These are phyloP conservation scores for Plasmopara viticola DNA, from an alignment of 352 stramenopile species.

Conservation along the genomic window DNA sequence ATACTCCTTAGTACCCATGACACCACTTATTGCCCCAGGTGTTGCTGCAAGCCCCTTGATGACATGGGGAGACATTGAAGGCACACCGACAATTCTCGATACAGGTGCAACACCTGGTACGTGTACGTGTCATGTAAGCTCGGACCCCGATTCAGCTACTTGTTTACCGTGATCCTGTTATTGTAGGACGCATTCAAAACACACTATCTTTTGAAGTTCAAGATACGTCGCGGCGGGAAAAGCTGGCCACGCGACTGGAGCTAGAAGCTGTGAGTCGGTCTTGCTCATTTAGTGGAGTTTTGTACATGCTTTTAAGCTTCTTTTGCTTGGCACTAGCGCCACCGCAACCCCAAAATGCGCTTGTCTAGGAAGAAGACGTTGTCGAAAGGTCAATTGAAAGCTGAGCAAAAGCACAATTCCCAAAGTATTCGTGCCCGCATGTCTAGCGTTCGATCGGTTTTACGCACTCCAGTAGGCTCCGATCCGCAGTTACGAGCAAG, in stretches of 20 bases:
- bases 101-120: constrained; percentile 35
- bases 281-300: not conserved
- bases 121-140: not conserved
- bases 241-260: constrained; percentile 57
- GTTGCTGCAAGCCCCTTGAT: constrained; percentile 73
- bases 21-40: constrained; percentile 61
- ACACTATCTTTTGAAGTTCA: constrained; percentile 60
- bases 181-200: constrained; percentile 31
- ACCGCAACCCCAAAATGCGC: constrained; percentile 17
- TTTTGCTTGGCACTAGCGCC: constrained; percentile 12
- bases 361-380: constrained; percentile 18
- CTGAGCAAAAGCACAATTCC: constrained; percentile 20
- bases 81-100: constrained; percentile 58
- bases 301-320: not conserved
- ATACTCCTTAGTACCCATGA: constrained; percentile 69
- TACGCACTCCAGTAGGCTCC: constrained; percentile 45
- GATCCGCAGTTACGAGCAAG: constrained; percentile 67
- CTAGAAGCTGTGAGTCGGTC: constrained; percentile 37
- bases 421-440: constrained; percentile 47
- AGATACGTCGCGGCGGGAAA: constrained; percentile 53
- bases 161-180: constrained; percentile 4
- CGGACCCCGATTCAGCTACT: not conserved
- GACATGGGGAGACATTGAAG: constrained; percentile 83
- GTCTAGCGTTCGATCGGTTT: constrained; percentile 38
- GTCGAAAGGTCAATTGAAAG: constrained; percentile 22